phyloP scores from a whole-genome alignment of 495 filamentous ascomycete genomes.

The Podospora sp. region DNA sequence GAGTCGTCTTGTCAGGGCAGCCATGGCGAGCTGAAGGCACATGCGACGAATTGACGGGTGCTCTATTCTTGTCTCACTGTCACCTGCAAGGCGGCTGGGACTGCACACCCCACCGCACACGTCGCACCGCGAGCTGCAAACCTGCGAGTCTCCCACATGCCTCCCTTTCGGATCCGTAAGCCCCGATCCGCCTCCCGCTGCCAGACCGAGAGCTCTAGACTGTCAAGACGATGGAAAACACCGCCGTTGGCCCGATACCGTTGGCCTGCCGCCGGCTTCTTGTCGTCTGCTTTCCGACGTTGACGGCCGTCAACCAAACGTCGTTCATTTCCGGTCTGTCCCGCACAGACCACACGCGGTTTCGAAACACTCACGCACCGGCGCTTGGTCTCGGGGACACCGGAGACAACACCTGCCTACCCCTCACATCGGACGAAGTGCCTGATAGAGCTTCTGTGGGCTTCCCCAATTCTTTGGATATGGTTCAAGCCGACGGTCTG shows the following conservation, averaged over 20 bases:
- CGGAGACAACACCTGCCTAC: background rate
- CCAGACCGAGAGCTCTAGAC: background rate
- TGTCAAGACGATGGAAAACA: no score
- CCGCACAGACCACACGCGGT: background rate
- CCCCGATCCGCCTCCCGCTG: background rate
- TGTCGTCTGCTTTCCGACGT: background rate
- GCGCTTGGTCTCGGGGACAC: background rate
- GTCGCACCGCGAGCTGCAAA: background rate
- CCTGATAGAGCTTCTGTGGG: background rate
- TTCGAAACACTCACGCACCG: background rate
- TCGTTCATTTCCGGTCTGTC: background rate
- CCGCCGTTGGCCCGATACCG: no score
- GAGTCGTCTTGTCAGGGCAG: background rate
- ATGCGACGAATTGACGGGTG: background rate
- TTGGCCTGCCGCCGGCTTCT: background rate
- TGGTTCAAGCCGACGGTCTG: background rate
- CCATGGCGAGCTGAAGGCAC: constrained; percentile 7
- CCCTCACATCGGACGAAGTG: background rate
- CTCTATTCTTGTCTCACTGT: background rate
- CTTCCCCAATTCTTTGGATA: background rate
- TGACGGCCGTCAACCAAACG: background rate
- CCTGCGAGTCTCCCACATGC: background rate
- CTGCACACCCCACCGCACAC: background rate
- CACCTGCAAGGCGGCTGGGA: background rate
- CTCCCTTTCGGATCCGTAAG: background rate